Percentiles rank a stretch among this genome's conserved stretches.
These are phyloP conservation scores for Fusarium pseudonygamai DNA, from an alignment of 2,329 filamentous ascomycete genomes.

Conservation along the genomic window DNA sequence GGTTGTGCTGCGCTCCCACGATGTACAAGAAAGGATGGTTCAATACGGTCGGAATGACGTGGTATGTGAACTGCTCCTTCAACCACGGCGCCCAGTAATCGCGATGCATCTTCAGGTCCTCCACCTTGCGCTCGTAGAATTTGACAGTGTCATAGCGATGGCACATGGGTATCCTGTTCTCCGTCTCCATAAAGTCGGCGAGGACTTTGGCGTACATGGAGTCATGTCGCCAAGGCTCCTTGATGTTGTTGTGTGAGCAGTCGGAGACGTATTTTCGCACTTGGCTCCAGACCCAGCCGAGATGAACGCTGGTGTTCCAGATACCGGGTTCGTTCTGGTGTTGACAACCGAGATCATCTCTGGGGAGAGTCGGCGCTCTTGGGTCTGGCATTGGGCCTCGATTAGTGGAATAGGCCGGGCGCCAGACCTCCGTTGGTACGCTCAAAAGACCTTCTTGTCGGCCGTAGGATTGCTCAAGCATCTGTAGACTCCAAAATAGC, in stretches of 20 bases:
- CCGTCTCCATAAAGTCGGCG: conserved; percentile 61
- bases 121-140: conserved; percentile 59
- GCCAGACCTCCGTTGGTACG: conserved; percentile 53
- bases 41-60: conserved; percentile 59
- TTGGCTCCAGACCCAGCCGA: conserved; percentile 62
- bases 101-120: conserved; percentile 55
- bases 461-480: conserved; percentile 61
- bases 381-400: conserved; percentile 40
- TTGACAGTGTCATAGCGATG: conserved; percentile 63
- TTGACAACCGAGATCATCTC: conserved; percentile 56
- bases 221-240: conserved; percentile 62
- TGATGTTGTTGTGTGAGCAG: conserved; percentile 57
- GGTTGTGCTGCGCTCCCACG: conserved; percentile 60
- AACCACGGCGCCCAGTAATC: conserved; percentile 63
- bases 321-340: conserved; percentile 55
- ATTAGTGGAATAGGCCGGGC: conserved; percentile 46
- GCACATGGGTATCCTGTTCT: conserved; percentile 59
- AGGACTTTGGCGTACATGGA: conserved; percentile 61
- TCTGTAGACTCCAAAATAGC: conserved; percentile 61
- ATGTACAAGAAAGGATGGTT: conserved; percentile 66
- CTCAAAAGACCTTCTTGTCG: conserved; percentile 56
- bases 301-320: conserved; percentile 60
- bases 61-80: conserved; percentile 63
- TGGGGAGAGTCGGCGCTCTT: conserved; percentile 54
- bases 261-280: conserved; percentile 58